Evolutionary conservation across 2,329 filamentous ascomycete genomes (phyloP), one percentile per base, ranked within the genome.

Genomic region (Aspergillus tanneri): DNA sequence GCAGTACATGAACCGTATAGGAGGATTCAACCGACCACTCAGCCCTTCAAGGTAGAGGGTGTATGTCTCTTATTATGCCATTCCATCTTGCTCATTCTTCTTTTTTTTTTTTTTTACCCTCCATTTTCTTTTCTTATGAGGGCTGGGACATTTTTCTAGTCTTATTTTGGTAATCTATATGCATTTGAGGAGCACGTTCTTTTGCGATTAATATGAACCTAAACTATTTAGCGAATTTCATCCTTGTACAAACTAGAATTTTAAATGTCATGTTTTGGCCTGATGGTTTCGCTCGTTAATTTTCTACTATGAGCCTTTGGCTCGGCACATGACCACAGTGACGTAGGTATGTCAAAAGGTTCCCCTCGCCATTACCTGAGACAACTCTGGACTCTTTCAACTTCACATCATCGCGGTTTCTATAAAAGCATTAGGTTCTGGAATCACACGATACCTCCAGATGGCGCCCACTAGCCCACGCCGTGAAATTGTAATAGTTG

Each of bases 1-100:
- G 59, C 93, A 99, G 80, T 99, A 99, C 71, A 99, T 99, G 83
- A 78, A 76, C 54, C 74, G 75, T 55, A 55, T 67, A 23, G 74
- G 74, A 48, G 75, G 75, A 46, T 77, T 77, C 64, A 77, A 77
- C 57, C 63, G 74, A 53, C 74, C 75, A 22, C 66, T 77, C 56
- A 77, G 74, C 61, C 74, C 74, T 22, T 66, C 66, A 40, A 65
- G 71, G 58, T 69, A 67, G 49, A 16, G 22, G 19, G 10, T 46
- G n/a, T 1, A 19, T 30, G 19, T 18, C 19, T 19, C 10, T 25
- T 43, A 36, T 22, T 22, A 42, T 38, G 27, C 28, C 21, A 41
- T 18, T 23, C 21, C 19, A 42, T 48, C 18, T 39, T 44, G 52
- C 23, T 43, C 39, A 39, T 48, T 24, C 22, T 47, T 47, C 34